These are phyloP conservation scores for Grammothele lineata DNA, from an alignment of 768 basidiomycete species.

Conservation along the genomic window DNA sequence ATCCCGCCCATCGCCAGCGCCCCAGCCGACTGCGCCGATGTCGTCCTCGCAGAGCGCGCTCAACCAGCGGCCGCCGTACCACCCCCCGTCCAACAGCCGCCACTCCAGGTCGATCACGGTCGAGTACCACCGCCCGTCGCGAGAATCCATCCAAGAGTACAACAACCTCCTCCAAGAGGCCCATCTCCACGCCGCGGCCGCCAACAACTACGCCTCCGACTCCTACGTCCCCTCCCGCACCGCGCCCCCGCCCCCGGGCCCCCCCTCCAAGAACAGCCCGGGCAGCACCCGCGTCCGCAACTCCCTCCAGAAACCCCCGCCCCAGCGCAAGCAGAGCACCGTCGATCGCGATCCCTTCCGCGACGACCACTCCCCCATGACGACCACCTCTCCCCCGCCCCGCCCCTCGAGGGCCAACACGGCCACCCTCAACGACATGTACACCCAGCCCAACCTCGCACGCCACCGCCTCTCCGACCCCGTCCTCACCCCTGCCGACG, in stretches of 20 bases:
- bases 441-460: constrained; percentile 38
- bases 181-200: constrained; percentile 50
- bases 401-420: constrained; percentile 85
- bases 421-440: constrained; percentile 73
- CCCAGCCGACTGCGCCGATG: constrained; percentile 13
- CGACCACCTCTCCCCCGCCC: constrained; percentile 55
- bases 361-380: constrained; percentile 31
- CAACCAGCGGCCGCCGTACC: constrained; percentile 41
- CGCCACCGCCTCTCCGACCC: constrained; percentile 53
- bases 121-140: constrained; percentile 71
- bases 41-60: constrained; percentile 39
- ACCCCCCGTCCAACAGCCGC: constrained; percentile 30
- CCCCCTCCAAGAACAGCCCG: constrained; percentile 29
- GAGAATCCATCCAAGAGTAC: constrained; percentile 76
- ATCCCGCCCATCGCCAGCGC: not conserved
- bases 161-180: constrained; percentile 65
- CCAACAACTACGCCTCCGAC: constrained; percentile 33
- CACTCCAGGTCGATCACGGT: constrained; percentile 61
- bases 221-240: constrained; percentile 42
- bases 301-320: constrained; percentile 58
- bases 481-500: constrained; percentile 30
- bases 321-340: constrained; percentile 41
- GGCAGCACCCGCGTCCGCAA: constrained; percentile 37
- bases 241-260: constrained; percentile 38
- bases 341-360: constrained; percentile 56